Evolutionary conservation across 345 rosid genomes (phyloP), one percentile per base, ranked within the genome.

Genomic region (Capsella bursapastoris): DNA sequence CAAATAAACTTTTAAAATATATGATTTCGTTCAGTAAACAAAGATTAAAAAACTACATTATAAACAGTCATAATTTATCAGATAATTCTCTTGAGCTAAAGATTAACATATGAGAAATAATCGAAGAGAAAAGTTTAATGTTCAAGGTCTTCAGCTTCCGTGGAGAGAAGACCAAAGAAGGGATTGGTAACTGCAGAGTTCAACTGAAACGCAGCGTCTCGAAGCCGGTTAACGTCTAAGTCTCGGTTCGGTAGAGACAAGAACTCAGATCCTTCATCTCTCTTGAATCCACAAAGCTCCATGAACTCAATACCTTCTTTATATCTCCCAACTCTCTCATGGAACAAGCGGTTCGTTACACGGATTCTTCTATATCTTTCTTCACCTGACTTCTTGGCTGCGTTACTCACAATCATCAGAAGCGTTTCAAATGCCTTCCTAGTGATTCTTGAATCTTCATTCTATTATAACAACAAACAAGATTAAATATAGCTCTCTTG

Each of bases 231-330:
- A 69, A 86, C 45, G 76, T 93, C 85, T 16, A 70, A 78, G 45
- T 85, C 86, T 11, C 81, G 81, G 0, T 60, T 52, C 0, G 89
- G 82, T 51, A 93, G 84, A 79, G 52, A 48, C 86, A 91, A 69
- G 75, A 82, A 87, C 64, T 82, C 65, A 8, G 64, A 82, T n/a
- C 63, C 87, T 70, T 84, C 84, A 8, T 61, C 84, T 79, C 64
- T 86, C 78, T 84, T 86, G 61, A 91, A 93, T 25, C 94, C 97
- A 38, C 98, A 91, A 70, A 93, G 89, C 83, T 88, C 89, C 47
- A 93, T 88, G 84, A 93, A 89, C 82, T 87, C 88, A 4, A 79
- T 59, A 10, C 89, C 93, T 81, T 82, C 90, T 73, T 69, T 53
- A 35, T 87, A 41, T 64, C 86, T 78, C 58, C 89, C 94, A 35